Percentiles rank a stretch among this genome's conserved stretches.
These are phyloP conservation scores for Gossypium longicalyx DNA, from an alignment of 345 rosid species.

Conservation along the genomic window DNA sequence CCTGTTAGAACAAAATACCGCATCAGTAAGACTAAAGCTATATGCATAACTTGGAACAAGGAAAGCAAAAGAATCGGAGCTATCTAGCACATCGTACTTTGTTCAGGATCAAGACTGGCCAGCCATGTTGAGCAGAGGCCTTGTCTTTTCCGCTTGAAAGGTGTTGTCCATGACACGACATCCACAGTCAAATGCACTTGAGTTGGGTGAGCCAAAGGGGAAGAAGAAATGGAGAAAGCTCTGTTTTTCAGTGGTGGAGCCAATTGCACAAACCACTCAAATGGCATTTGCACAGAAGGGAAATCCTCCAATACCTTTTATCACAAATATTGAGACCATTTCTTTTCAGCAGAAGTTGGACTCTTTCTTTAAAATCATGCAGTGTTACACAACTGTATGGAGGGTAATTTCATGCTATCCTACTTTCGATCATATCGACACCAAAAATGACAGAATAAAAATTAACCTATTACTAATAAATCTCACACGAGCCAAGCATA, in stretches of 20 bases:
- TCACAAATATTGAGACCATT: conserved; percentile 14
- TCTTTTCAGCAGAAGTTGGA: not conserved
- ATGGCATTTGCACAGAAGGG: conserved; percentile 86
- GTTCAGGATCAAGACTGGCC: conserved; percentile 62
- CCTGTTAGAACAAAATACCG: conserved; percentile 35
- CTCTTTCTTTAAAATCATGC: not conserved
- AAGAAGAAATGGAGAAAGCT: conserved; percentile 88
- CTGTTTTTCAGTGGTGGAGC: conserved; percentile 79
- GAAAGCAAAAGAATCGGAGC: not conserved
- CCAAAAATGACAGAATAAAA: conserved; percentile 5
- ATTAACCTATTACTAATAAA: not conserved
- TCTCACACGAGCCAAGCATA: not conserved
- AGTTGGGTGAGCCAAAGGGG: conserved; percentile 68
- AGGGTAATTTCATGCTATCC: not conserved
- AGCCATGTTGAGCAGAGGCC: conserved; percentile 97
- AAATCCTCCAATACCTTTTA: conserved; percentile 85
- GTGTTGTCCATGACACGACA: conserved; percentile 79
- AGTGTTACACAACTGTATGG: not conserved
- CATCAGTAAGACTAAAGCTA: not conserved
- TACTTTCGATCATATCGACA: not conserved
- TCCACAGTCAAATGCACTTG: conserved; percentile 86
- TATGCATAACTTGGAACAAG: not conserved
- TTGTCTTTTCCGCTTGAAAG: conserved; percentile 62
- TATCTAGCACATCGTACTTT: conserved; percentile 33
- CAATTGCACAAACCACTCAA: conserved; percentile 92